Evolutionary conservation across 495 filamentous ascomycete species (phyloP), one percentile per base, ranked within the genome.

Genomic region (Xylaria grammica): DNA sequence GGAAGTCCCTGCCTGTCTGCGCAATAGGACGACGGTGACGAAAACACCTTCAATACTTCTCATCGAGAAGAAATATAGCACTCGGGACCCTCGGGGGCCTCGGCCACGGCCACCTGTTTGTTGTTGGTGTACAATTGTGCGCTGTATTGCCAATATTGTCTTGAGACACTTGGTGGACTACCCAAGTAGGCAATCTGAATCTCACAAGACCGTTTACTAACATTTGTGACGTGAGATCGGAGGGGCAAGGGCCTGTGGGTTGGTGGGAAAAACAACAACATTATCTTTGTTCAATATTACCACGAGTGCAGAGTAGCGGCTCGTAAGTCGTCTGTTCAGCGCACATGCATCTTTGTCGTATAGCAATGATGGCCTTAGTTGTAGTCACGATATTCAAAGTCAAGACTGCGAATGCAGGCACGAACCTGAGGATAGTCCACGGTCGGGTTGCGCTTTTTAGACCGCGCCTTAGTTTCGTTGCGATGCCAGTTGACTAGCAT

Each of bases 401-500:
- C 26, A 24, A 24, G 22, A 48, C 40, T 55, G 29, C 50, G 32
- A 19, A 55, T 38, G 34, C 44, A 63, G 60, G 30, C 40, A 52
- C 27, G 51, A 17, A 24, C n/a, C 17, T 52, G 48, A 27, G 19
- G 26, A 29, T 15, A 13, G 48, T 1, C 42, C 60, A 36, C 40
- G 40, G 38, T 9, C 50, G 56, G 29, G 36, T 53, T 44, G 60
- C 19, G 29, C n/a, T 63, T 55, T 36, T 63, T 11, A 59, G 56
- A 34, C 30, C 26, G 26, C 42, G 53, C 27, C 8, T 54, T 40
- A 50, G 60, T 11, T 54, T 48, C 32, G 32, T 50, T 45, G 51
- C 38, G 50, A 63, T 55, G 40, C 52, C 44, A 20, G 29, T 50
- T 63, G 50, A 55, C 50, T 13, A 32, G 51, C 60, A 45, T 63